phyloP scores from a whole-genome alignment of 352 stramenopile genomes.

The Globisporangium polare region DNA sequence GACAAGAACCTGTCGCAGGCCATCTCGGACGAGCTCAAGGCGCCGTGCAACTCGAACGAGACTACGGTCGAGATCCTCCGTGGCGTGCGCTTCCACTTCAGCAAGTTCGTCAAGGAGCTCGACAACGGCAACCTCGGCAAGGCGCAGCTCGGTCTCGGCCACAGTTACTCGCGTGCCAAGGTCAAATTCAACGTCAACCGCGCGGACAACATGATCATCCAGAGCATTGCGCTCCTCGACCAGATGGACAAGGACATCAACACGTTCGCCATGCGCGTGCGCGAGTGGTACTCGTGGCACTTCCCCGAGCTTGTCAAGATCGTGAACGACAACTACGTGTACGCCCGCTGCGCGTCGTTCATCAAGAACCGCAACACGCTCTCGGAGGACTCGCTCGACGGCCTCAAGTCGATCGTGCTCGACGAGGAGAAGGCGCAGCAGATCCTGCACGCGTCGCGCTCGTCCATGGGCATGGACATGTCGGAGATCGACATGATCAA shows the following conservation, averaged over 20 bases:
- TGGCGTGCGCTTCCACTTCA: constrained; percentile 96
- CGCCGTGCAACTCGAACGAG: constrained; percentile 97
- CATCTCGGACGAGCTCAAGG: constrained; percentile 93
- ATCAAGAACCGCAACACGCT: constrained; percentile 93
- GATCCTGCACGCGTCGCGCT: constrained; percentile 92
- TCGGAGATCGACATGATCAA: constrained; percentile 99
- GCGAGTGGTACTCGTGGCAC: constrained; percentile 99
- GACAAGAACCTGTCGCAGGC: constrained; percentile 92
- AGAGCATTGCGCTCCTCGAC: constrained; percentile 98
- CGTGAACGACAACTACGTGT: constrained; percentile 99
- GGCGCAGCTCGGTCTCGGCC: constrained; percentile 98
- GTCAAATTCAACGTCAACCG: constrained; percentile 99
- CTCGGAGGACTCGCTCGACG: constrained; percentile 76
- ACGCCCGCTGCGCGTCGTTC: constrained; percentile 95
- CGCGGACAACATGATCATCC: constrained; percentile 99
- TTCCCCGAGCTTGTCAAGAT: constrained; percentile 99
- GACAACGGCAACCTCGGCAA: constrained; percentile 95
- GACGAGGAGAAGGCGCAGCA: constrained; percentile 96
- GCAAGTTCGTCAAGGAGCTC: constrained; percentile 98
- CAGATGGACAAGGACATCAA: constrained; percentile 99
- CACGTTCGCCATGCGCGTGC: constrained; percentile 99
- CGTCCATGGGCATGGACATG: constrained; percentile 99
- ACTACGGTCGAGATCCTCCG: constrained; percentile 95
- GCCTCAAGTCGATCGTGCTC: constrained; percentile 92
- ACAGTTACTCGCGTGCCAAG: constrained; percentile 99